Percentiles rank a stretch among this genome's conserved stretches.
Evolutionary conservation across 345 rosid species (phyloP).

Genomic region (Punica granatum): DNA sequence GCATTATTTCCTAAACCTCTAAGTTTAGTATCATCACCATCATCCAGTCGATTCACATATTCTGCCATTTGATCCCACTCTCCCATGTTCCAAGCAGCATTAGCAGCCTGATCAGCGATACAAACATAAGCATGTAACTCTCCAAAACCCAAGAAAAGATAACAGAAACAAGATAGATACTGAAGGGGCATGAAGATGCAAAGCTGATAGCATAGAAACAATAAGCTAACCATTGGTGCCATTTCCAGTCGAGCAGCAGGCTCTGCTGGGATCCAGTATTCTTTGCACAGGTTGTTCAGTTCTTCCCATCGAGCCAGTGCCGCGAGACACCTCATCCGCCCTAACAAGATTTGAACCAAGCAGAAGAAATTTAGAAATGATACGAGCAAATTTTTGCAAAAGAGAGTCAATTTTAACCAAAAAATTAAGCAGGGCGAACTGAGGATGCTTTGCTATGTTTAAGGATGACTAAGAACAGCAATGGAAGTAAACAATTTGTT

Average conservation of each 20-base stretch:
- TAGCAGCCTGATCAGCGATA: conserved; percentile 58
- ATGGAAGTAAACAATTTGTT: not conserved
- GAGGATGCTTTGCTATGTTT: not conserved
- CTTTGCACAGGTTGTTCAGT: conserved; percentile 89
- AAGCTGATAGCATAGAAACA: conserved; percentile 7
- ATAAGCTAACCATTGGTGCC: conserved; percentile 89
- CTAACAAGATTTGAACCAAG: conserved; percentile 30
- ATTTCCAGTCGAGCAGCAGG: conserved; percentile 93
- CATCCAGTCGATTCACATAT: conserved; percentile 87
- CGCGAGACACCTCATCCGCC: conserved; percentile 96
- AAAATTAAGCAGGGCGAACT: not conserved
- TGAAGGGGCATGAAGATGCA: conserved; percentile 7
- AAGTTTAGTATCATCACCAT: conserved; percentile 90
- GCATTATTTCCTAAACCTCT: conserved; percentile 79
- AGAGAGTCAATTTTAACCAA: not conserved
- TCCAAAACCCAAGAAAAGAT: not conserved
- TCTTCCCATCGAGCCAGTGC: conserved; percentile 99
- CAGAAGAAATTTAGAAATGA: conserved; percentile 9
- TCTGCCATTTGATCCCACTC: conserved; percentile 99
- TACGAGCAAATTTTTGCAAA: not conserved
- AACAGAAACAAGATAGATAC: conserved; percentile 8
- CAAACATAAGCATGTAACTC: not conserved
- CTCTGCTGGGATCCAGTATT: conserved; percentile 97
- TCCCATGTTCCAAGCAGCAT: conserved; percentile 99
- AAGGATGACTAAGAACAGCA: not conserved